Evolutionary conservation across 441 rosid species (phyloP).

Genomic region (Erodium texanum): DNA sequence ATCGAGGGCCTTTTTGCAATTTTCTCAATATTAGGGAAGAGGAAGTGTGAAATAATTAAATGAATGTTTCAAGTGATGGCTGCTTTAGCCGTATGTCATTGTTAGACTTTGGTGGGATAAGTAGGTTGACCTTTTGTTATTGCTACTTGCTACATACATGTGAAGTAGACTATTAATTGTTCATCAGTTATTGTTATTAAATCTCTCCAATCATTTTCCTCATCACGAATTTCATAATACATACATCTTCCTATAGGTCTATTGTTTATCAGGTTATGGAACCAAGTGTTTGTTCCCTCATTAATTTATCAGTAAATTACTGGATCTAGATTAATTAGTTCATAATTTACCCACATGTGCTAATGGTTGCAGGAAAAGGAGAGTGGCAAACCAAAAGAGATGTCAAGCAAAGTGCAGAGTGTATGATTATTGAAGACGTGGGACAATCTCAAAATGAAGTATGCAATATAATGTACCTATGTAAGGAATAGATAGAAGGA

Average conservation of each 20-base stretch:
- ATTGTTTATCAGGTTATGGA: neutral
- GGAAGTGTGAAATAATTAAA: neutral
- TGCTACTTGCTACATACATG: neutral
- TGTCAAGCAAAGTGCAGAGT: constrained; percentile 5
- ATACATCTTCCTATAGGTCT: too few relatives aligned
- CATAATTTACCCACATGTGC: neutral
- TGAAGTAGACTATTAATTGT: too few relatives aligned
- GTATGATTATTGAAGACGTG: constrained; percentile 10
- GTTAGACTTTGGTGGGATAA: neutral
- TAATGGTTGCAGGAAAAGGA: constrained; percentile 18
- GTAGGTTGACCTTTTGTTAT: neutral
- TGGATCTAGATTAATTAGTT: neutral
- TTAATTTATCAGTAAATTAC: neutral
- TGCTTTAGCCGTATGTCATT: neutral
- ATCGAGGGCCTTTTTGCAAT: neutral
- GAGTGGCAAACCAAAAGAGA: constrained; percentile 16
- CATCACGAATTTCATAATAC: neutral
- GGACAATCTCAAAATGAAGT: too few relatives aligned
- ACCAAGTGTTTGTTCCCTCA: neutral
- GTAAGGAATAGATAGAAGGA: too few relatives aligned
- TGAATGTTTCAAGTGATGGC: neutral
- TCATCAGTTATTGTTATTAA: neutral
- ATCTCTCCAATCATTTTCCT: neutral
- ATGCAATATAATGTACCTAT: too few relatives aligned
- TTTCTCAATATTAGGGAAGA: neutral